Conservation (phyloP, 306 rosid genomes). For the Quercus cerris region DNA sequence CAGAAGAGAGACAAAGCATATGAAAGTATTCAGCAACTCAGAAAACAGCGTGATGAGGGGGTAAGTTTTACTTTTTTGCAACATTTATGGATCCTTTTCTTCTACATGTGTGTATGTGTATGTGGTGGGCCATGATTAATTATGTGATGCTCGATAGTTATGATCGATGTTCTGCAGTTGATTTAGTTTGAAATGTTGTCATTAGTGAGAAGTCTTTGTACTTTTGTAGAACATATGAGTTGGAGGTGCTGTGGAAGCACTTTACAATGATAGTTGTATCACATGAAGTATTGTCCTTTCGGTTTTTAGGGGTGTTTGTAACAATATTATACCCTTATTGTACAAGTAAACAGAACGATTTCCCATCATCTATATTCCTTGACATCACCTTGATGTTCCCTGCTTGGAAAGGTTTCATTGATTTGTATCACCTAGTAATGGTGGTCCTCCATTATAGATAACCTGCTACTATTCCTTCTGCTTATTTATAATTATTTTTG, state of each 20-base stretch:
- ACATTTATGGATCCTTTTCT: neutral
- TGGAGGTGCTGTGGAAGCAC: neutral
- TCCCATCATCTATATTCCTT: neutral
- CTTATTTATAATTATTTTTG: too few relatives aligned
- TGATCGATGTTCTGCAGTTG: neutral
- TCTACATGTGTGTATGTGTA: too few relatives aligned
- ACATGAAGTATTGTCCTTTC: neutral
- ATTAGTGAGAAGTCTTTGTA: neutral
- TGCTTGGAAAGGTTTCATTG: neutral
- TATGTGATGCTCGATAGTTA: neutral
- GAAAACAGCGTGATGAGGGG: conserved; percentile 77
- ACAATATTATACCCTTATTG: neutral
- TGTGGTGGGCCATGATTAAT: neutral
- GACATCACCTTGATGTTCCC: neutral
- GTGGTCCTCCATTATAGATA: neutral
- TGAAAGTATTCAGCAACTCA: conserved; percentile 63
- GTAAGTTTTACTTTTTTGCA: conserved; percentile 39
- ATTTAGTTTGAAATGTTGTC: neutral
- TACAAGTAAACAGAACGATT: neutral
- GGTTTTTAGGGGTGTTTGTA: neutral
- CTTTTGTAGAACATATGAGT: neutral
- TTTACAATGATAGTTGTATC: neutral
- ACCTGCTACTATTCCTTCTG: too few relatives aligned
- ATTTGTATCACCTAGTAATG: neutral
- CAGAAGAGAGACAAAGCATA: conserved; percentile 72